Percentiles rank a stretch among this genome's conserved stretches.
Conservation (phyloP, 2,329 filamentous ascomycete genomes). For the Endoconidiophora polonica region DNA sequence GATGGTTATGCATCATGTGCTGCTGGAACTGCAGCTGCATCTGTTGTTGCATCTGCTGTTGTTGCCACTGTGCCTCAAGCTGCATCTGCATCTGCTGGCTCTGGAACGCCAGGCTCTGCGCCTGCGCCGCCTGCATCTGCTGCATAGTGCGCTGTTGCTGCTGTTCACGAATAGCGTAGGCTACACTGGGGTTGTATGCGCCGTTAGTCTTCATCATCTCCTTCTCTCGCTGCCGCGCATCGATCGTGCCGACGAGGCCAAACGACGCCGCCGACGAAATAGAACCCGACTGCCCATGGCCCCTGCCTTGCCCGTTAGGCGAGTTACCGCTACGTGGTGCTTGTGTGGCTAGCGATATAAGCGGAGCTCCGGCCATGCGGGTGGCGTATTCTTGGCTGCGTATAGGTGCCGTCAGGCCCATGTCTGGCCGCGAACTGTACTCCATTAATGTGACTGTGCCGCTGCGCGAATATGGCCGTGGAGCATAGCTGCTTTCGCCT, state of each 20-base stretch:
- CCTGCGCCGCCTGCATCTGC: constrained; percentile 11
- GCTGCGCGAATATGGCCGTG: constrained; percentile 26
- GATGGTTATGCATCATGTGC: constrained; percentile 18
- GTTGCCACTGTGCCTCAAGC: constrained; percentile 20
- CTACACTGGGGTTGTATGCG: constrained; percentile 51
- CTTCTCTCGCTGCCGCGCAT: constrained; percentile 63
- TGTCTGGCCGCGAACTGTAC: constrained; percentile 40
- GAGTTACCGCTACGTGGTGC: too few species aligned
- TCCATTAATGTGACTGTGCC: constrained; percentile 31
- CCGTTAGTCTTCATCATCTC: constrained; percentile 48
- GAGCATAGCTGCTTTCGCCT: constrained; percentile 23
- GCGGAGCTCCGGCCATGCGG: constrained; percentile 58
- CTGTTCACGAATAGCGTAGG: constrained; percentile 54
- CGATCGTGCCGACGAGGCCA: constrained; percentile 64
- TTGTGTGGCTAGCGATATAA: constrained; percentile 41
- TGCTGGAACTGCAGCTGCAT: constrained; percentile 17
- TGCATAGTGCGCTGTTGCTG: constrained; percentile 30
- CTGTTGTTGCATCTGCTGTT: constrained; percentile 14
- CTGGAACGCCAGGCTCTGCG: constrained; percentile 20
- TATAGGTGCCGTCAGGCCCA: constrained; percentile 51
- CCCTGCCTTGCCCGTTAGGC: not conserved
- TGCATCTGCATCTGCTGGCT: constrained; percentile 20
- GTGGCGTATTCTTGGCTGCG: constrained; percentile 83
- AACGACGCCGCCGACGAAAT: constrained; percentile 13
- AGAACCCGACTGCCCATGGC: not conserved